Conservation (phyloP, 2,329 filamentous ascomycete genomes). For the Apiospora hydei region DNA sequence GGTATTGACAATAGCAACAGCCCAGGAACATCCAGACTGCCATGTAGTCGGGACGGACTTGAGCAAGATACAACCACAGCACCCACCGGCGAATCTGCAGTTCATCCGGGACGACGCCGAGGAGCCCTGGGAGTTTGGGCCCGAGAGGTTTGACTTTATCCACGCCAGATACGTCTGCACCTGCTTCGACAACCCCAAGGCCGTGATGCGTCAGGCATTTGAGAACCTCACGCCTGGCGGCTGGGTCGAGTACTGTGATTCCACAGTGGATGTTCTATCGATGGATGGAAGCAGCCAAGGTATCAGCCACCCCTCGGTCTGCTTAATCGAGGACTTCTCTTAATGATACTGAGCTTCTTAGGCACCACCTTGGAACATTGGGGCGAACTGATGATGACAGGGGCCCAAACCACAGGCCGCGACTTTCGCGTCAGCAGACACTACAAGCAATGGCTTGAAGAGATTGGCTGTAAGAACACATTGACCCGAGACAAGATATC, state of each 20-base stretch:
- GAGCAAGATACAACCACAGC: constrained; percentile 22
- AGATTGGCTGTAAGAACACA: constrained; percentile 32
- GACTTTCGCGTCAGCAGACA: constrained; percentile 1
- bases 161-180: neutral
- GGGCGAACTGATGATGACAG: constrained; percentile 32
- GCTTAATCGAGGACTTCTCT: too few species aligned
- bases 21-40: neutral
- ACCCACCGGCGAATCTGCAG: neutral
- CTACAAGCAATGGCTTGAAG: constrained; percentile 35
- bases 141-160: neutral
- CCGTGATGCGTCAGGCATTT: constrained; percentile 7
- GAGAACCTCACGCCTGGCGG: constrained; percentile 33
- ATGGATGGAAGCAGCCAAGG: constrained; percentile 32
- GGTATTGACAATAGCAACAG: neutral
- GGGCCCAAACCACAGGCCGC: neutral
- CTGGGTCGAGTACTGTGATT: constrained; percentile 35
- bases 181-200: constrained; percentile 9
- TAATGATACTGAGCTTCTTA: neutral
- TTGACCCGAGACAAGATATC: too few species aligned
- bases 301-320: too few species aligned
- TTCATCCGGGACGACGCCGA: constrained; percentile 21
- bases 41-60: constrained; percentile 25
- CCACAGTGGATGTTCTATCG: constrained; percentile 29
- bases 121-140: neutral
- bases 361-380: constrained; percentile 31